Conservation (phyloP, 176 grass and related monocot genomes). For the Tillandsia fasciculata region DNA sequence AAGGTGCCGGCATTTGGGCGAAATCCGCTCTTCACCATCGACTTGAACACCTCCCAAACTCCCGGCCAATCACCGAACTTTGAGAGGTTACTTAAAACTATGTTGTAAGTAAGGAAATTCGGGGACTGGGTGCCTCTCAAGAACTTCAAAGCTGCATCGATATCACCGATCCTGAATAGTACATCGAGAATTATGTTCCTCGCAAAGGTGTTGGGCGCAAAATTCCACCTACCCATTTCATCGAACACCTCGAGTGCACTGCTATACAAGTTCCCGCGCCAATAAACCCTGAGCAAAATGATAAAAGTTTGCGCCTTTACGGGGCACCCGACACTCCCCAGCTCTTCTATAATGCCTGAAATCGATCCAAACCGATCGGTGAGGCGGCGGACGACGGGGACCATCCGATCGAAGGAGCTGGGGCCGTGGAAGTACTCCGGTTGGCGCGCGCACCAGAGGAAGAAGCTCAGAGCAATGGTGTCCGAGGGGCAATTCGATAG, state of each 20-base stretch:
- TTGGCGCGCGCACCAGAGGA: slow-evolving; percentile 74
- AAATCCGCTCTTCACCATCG: slow-evolving; percentile 52
- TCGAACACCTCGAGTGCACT: slow-evolving; percentile 57
- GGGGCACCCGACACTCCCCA: slow-evolving; percentile 39
- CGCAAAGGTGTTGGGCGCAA: slow-evolving; percentile 56
- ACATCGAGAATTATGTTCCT: slow-evolving; percentile 67
- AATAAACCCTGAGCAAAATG: slow-evolving; percentile 64
- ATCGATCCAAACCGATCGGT: slow-evolving; percentile 41
- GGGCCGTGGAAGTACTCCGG: slow-evolving; percentile 68
- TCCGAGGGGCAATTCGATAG: slow-evolving; percentile 58
- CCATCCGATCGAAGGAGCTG: slow-evolving; percentile 48
- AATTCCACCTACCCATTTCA: slow-evolving; percentile 55
- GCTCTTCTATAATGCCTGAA: slow-evolving; percentile 35
- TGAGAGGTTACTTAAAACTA: slow-evolving; percentile 50
- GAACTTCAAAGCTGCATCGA: slow-evolving; percentile 24
- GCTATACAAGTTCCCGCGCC: slow-evolving; percentile 51
- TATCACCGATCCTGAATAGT: slow-evolving; percentile 40
- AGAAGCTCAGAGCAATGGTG: slow-evolving; percentile 53
- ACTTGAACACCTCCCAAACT: slow-evolving; percentile 25
- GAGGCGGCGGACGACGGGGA: slow-evolving; percentile 54
- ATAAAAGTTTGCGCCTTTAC: slow-evolving; percentile 65
- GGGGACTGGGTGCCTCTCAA: slow-evolving; percentile 26
- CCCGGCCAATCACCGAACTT: slow-evolving; percentile 41
- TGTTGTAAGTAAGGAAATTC: slow-evolving; percentile 80
- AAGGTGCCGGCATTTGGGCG: slow-evolving; percentile 30